Conservation (phyloP, 371 early-diverging fungal genomes). For the Mucor circinelloides region DNA sequence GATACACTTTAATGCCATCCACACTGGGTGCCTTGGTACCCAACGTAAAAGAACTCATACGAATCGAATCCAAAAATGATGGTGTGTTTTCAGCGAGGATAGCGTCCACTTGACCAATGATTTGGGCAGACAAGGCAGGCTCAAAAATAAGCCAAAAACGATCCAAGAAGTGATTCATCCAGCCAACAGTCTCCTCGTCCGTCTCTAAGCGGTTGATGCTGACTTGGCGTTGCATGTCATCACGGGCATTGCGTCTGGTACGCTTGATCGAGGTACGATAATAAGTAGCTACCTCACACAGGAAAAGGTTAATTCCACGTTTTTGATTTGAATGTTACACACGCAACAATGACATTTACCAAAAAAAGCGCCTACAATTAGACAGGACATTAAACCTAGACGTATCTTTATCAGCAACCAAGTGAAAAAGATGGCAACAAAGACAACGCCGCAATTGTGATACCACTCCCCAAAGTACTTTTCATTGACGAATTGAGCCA, state of each 20-base stretch:
- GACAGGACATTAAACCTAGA: constrained; percentile 41
- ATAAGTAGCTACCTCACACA: constrained; percentile 55
- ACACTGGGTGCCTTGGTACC: constrained; percentile 94
- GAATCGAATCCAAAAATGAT: constrained; percentile 85
- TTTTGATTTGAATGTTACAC: background rate
- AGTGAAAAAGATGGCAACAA: constrained; percentile 42
- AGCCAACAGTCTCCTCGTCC: constrained; percentile 87
- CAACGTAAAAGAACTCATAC: constrained; percentile 90
- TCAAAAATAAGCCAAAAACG: constrained; percentile 94
- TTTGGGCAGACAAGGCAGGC: constrained; percentile 77
- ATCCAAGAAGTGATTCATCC: constrained; percentile 92
- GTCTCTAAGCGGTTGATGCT: constrained; percentile 48
- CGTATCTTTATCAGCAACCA: constrained; percentile 39
- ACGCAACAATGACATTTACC: constrained; percentile 19
- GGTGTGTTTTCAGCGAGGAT: constrained; percentile 79
- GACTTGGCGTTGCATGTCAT: constrained; percentile 68
- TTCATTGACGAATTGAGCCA: constrained; percentile 42
- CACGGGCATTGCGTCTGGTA: constrained; percentile 64
- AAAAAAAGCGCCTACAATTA: constrained; percentile 39
- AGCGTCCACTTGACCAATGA: constrained; percentile 73
- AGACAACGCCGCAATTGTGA: constrained; percentile 39
- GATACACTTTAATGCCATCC: constrained; percentile 78
- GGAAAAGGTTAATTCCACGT: background rate
- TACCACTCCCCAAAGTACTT: constrained; percentile 53
- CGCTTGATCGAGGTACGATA: constrained; percentile 73